Percentiles rank a stretch among this genome's conserved stretches.
Conservation (phyloP, 371 early-diverging fungal genomes). For the Mortierella polycephala region DNA sequence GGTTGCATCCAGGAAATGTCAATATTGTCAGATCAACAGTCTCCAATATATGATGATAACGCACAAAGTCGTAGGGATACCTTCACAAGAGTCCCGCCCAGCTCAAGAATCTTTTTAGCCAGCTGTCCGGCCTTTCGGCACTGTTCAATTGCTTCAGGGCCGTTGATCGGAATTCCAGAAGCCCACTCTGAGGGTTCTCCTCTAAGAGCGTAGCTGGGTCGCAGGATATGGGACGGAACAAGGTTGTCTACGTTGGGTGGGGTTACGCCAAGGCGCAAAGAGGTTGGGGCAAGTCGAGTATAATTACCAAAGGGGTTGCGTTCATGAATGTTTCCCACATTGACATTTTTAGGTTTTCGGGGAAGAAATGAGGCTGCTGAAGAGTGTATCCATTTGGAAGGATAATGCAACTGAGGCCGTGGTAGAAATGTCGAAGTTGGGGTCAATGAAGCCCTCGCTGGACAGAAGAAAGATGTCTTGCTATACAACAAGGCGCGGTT, state of each 20-base stretch:
- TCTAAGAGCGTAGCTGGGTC: constrained; percentile 79
- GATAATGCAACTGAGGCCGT: not conserved
- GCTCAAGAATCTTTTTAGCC: constrained; percentile 70
- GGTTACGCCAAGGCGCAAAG: constrained; percentile 33
- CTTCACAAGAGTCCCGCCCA: constrained; percentile 60
- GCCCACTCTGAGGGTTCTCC: constrained; percentile 75
- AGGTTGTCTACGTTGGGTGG: constrained; percentile 40
- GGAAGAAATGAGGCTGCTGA: constrained; percentile 8
- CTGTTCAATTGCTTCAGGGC: constrained; percentile 65
- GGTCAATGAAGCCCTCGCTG: not conserved
- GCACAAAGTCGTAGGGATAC: constrained; percentile 17
- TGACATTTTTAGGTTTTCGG: constrained; percentile 23
- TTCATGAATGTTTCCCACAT: constrained; percentile 30
- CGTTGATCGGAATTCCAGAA: constrained; percentile 56
- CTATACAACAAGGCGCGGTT: constrained; percentile 1
- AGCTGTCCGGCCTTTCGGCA: constrained; percentile 76
- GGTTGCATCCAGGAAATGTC: not conserved
- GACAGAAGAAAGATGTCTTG: constrained; percentile 7
- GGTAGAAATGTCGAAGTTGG: not conserved
- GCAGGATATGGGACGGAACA: constrained; percentile 73
- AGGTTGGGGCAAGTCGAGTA: constrained; percentile 32
- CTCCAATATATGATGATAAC: not conserved
- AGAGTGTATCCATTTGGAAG: constrained; percentile 15
- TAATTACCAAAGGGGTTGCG: constrained; percentile 35
- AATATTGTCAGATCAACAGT: not conserved